Conservation (phyloP, 2,329 filamentous ascomycete species). For the Laburnicola sp. region DNA sequence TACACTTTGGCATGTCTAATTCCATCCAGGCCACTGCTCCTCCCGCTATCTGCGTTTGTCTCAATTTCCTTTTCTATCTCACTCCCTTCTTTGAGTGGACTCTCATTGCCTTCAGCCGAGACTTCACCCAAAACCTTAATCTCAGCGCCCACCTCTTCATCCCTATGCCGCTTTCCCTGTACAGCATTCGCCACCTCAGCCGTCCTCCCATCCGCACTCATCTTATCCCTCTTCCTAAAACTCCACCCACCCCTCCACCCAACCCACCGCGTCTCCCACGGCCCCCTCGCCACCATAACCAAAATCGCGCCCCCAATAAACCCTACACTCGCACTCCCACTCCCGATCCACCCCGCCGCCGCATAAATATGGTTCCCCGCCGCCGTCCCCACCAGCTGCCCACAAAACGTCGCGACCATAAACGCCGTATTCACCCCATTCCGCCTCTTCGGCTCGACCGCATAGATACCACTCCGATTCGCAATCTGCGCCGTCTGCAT, state of each 20-base stretch:
- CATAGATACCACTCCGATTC: constrained; percentile 71
- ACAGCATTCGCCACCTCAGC: constrained; percentile 23
- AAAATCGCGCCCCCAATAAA: constrained; percentile 56
- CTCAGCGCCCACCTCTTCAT: constrained; percentile 27
- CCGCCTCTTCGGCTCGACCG: constrained; percentile 68
- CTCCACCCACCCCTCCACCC: constrained; percentile 64
- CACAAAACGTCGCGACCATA: constrained; percentile 75
- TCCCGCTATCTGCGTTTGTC: constrained; percentile 12
- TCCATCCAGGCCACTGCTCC: constrained; percentile 18
- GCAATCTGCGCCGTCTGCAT: constrained; percentile 74
- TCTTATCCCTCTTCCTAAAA: constrained; percentile 49
- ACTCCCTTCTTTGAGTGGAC: constrained; percentile 15
- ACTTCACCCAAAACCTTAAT: constrained; percentile 26
- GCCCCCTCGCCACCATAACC: constrained; percentile 55
- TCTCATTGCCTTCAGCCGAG: constrained; percentile 35
- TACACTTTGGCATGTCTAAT: constrained; percentile 18
- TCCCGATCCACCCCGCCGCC: constrained; percentile 58
- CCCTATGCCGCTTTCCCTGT: constrained; percentile 11
- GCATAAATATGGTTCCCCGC: constrained; percentile 60
- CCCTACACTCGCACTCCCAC: constrained; percentile 60
- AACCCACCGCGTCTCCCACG: constrained; percentile 61
- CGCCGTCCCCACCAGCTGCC: constrained; percentile 69
- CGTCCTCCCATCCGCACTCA: constrained; percentile 47
- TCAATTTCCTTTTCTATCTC: constrained; percentile 2
- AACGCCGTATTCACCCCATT: constrained; percentile 82